Conservation (phyloP, 179 eudicot species). For the Heliamphora pulchella region DNA sequence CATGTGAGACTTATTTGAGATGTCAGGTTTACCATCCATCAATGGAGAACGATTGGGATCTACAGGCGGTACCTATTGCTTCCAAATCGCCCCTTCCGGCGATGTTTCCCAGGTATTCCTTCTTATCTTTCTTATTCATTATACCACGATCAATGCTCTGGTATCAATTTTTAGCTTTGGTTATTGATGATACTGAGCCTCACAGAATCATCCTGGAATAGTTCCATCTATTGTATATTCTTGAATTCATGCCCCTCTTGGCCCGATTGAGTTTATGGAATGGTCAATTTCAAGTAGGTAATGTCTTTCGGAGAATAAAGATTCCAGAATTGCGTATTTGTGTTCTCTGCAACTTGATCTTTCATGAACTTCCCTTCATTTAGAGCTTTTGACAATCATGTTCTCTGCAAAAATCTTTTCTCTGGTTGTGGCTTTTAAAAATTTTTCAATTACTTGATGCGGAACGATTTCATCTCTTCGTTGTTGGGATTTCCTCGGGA, state of each 20-base stretch:
- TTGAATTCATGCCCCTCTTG: background rate
- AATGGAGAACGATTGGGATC: constrained; percentile 78
- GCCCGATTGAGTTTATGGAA: background rate
- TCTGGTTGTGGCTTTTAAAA: no score
- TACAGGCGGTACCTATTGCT: constrained; percentile 68
- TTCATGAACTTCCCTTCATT: background rate
- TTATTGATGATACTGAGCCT: background rate
- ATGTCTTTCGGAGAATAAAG: background rate
- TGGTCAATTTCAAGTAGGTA: background rate
- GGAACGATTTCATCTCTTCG: no score
- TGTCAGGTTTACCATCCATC: constrained; percentile 72
- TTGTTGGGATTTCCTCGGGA: no score
- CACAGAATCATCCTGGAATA: background rate
- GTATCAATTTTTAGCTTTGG: background rate
- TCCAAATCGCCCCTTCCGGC: constrained; percentile 56
- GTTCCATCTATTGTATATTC: background rate
- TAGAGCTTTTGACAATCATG: background rate
- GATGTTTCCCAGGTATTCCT: constrained; percentile 58
- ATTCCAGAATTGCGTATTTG: background rate
- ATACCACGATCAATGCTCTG: no score
- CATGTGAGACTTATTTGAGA: constrained; percentile 83
- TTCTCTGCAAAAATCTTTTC: no score
- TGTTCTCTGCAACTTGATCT: no score
- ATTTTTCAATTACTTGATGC: no score
- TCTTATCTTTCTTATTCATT: no score